Conservation (phyloP, 2,329 filamentous ascomycete species). For the Aureobasidium lini region DNA sequence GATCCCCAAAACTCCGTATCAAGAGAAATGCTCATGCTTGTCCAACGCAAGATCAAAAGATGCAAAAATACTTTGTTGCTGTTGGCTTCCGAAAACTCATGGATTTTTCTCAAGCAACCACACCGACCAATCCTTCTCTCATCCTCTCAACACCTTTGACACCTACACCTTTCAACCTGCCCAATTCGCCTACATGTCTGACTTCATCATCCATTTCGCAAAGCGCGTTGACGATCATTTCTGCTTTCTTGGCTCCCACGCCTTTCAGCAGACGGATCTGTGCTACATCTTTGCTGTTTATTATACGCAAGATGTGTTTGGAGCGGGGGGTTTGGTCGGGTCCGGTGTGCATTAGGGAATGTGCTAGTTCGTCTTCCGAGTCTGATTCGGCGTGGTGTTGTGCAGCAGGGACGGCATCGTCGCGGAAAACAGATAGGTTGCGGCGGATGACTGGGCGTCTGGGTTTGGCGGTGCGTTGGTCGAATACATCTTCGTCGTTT, state of each 20-base stretch:
- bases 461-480: background rate
- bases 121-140: constrained; percentile 31
- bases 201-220: constrained; percentile 38
- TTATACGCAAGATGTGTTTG: constrained; percentile 56
- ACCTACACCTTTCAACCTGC: constrained; percentile 41
- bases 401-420: background rate
- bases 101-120: constrained; percentile 1
- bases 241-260: constrained; percentile 65
- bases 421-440: constrained; percentile 10
- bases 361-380: constrained; percentile 27
- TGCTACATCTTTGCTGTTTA: constrained; percentile 63
- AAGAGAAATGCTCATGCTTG: too few relatives aligned
- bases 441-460: constrained; percentile 3
- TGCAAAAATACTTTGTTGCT: background rate
- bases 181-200: constrained; percentile 8
- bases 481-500: constrained; percentile 7
- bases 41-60: background rate
- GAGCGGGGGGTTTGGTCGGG: constrained; percentile 48
- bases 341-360: constrained; percentile 13
- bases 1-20: too few relatives aligned
- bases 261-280: constrained; percentile 61
- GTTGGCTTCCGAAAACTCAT: background rate
- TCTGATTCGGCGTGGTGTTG: constrained; percentile 9
- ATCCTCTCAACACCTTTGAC: constrained; percentile 45
- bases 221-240: constrained; percentile 42